These are phyloP conservation scores for Arthrinium phaeospermum DNA, from an alignment of 2,329 filamentous ascomycete species.

Conservation along the genomic window DNA sequence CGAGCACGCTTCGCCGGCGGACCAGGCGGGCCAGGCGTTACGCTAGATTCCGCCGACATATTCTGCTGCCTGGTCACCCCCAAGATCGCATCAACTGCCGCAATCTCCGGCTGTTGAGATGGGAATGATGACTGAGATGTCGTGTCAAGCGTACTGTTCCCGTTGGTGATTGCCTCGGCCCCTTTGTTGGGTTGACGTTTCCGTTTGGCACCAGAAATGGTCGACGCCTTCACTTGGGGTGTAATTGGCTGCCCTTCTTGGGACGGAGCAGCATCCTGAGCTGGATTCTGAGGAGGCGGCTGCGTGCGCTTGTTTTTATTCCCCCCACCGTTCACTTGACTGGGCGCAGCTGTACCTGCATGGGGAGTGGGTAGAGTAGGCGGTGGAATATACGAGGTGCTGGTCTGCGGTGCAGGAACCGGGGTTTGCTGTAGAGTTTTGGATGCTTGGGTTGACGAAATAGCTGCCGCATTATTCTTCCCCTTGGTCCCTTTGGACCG, in stretches of 20 bases:
- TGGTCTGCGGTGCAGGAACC: constrained; percentile 18
- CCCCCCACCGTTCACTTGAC: constrained; percentile 23
- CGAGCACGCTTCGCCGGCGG: constrained; percentile 37
- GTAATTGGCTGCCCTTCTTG: constrained; percentile 21
- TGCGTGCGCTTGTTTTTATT: constrained; percentile 30
- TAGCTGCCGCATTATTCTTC: not conserved
- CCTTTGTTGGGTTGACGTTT: constrained; percentile 36
- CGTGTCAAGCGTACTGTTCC: constrained; percentile 25
- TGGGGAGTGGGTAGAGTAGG: constrained; percentile 21
- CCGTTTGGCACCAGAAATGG: constrained; percentile 40
- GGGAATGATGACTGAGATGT: not conserved
- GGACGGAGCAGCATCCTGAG: constrained; percentile 20
- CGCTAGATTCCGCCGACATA: constrained; percentile 14
- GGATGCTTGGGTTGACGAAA: not conserved
- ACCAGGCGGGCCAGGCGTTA: constrained; percentile 25
- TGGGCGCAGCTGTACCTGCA: not conserved
- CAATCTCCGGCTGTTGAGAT: not conserved
- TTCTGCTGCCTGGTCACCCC: constrained; percentile 4
- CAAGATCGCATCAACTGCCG: not conserved
- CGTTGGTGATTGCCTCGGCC: constrained; percentile 23
- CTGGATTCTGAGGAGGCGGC: constrained; percentile 23
- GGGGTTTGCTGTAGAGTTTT: constrained; percentile 12
- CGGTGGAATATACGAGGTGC: constrained; percentile 26
- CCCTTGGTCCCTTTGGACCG: constrained; percentile 8
- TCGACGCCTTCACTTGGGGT: constrained; percentile 37